These are phyloP conservation scores for Diophrys appendiculata DNA, from an alignment of 73 alveolate genomes.

Conservation along the genomic window DNA sequence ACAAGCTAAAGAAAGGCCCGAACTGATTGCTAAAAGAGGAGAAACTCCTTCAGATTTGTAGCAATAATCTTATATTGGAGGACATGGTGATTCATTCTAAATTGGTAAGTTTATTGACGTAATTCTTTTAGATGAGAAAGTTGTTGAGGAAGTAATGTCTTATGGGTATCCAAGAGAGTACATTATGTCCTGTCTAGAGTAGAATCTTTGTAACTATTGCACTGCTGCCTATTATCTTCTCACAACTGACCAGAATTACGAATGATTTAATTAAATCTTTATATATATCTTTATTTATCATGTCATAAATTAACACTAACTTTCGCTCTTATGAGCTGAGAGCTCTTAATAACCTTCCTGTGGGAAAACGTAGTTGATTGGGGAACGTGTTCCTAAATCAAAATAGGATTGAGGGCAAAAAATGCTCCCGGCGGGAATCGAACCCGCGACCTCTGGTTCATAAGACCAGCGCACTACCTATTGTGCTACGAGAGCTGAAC, in stretches of 20 bases:
- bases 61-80: no score
- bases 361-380: no score
- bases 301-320: no score
- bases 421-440: conserved; percentile 6
- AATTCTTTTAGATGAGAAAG: conserved; percentile 25
- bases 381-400: no score
- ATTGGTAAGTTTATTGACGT: background rate
- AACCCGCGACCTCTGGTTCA: conserved; percentile 6
- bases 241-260: conserved; percentile 49
- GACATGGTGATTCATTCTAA: conserved; percentile 13
- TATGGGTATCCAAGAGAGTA: conserved; percentile 52
- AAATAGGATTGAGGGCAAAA: no score
- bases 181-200: conserved; percentile 35
- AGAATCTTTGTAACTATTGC: conserved; percentile 49
- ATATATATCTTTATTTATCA: no score
- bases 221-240: conserved; percentile 56
- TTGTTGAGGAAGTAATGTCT: conserved; percentile 16
- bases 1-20: background rate
- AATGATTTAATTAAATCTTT: background rate
- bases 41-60: no score
- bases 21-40: background rate
- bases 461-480: conserved; percentile 5
- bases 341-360: no score
- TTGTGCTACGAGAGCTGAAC: conserved; percentile 3
- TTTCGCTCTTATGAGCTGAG: no score